A percentile compares a stretch with the other conserved stretches of the same genome.
Evolutionary conservation across 345 rosid species (phyloP).

Genomic region (Euphorbia peplus): DNA sequence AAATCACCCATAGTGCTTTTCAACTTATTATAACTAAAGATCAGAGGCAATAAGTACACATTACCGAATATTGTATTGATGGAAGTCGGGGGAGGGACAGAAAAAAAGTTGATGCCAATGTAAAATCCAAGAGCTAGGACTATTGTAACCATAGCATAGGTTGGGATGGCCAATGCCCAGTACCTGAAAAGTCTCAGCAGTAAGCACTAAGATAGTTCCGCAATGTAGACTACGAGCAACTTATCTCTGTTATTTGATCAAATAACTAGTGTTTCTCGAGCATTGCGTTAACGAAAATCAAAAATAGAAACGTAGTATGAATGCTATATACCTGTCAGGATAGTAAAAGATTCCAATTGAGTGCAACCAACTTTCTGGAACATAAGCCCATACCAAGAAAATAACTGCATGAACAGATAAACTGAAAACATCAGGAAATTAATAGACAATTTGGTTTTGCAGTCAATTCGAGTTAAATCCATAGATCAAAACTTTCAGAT

Average conservation of each 20-base stretch:
- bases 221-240: neutral
- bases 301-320: too few species aligned
- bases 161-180: constrained; percentile 83
- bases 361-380: constrained; percentile 67
- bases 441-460: neutral
- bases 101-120: constrained; percentile 76
- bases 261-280: neutral
- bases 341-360: constrained; percentile 68
- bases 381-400: constrained; percentile 85
- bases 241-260: neutral
- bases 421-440: constrained; percentile 6
- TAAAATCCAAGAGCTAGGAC: constrained; percentile 51
- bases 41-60: neutral
- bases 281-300: neutral
- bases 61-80: constrained; percentile 62
- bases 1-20: neutral
- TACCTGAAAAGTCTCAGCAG: constrained; percentile 36
- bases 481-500: neutral
- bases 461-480: neutral
- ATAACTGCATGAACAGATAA: constrained; percentile 29
- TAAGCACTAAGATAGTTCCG: neutral
- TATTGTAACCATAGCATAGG: constrained; percentile 54
- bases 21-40: neutral
- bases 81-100: constrained; percentile 64
- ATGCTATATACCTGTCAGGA: constrained; percentile 36